A percentile compares a stretch with the other conserved stretches of the same genome.
Conservation (phyloP, 352 stramenopile genomes). For the Globisporangium emineosum region DNA sequence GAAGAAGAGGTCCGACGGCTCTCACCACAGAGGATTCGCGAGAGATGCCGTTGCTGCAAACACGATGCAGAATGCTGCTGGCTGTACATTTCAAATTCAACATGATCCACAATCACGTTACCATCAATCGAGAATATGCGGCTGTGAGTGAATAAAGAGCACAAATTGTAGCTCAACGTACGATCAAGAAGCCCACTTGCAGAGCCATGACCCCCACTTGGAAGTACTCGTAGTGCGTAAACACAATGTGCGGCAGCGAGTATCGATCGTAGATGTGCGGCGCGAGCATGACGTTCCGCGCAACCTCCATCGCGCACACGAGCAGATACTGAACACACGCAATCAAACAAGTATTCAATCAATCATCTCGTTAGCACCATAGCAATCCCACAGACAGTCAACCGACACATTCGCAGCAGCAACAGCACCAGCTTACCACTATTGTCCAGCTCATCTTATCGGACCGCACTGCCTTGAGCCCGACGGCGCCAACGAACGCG, state of each 20-base stretch:
- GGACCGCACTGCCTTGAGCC: slow-evolving; percentile 63
- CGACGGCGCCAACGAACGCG: slow-evolving; percentile 59
- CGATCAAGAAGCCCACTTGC: slow-evolving; percentile 66
- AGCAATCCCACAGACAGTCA: slow-evolving; percentile 4
- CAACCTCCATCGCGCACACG: slow-evolving; percentile 68
- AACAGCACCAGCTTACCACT: slow-evolving; percentile 46
- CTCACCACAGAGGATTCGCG: slow-evolving; percentile 64
- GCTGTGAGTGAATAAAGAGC: neutral
- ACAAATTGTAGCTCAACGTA: slow-evolving; percentile 27
- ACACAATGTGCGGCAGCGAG: slow-evolving; percentile 47
- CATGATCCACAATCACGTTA: slow-evolving; percentile 5
- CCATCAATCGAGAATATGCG: neutral
- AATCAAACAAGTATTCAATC: slow-evolving; percentile 2
- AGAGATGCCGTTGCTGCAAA: slow-evolving; percentile 55
- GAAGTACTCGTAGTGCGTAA: slow-evolving; percentile 71
- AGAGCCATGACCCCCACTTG: slow-evolving; percentile 63
- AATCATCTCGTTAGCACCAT: slow-evolving; percentile 1
- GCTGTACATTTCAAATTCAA: slow-evolving; percentile 29
- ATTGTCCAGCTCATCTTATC: slow-evolving; percentile 80
- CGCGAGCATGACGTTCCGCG: slow-evolving; percentile 62
- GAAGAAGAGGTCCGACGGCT: neutral
- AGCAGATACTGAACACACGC: slow-evolving; percentile 47
- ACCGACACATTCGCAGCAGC: neutral
- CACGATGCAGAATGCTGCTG: slow-evolving; percentile 61
- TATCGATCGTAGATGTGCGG: slow-evolving; percentile 64